phyloP scores from a whole-genome alignment of 208 protist species.

The Borovskyia barvae region DNA sequence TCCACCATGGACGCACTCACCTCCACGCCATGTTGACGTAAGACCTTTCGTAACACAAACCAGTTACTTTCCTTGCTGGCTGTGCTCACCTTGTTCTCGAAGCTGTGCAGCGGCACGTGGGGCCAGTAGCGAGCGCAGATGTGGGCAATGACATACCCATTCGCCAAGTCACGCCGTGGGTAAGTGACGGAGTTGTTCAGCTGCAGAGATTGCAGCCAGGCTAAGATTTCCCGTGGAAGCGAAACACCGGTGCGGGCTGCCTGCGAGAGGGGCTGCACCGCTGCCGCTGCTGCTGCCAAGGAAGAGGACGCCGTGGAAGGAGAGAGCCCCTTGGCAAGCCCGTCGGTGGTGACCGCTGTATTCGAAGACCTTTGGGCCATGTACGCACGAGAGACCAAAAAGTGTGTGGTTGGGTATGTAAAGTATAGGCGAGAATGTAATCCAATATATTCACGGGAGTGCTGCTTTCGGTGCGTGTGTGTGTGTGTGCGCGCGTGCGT shows the following conservation, averaged over 20 bases:
- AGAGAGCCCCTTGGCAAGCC: neutral
- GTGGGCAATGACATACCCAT: constrained; percentile 91
- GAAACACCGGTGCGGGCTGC: constrained; percentile 11
- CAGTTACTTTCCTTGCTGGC: constrained; percentile 90
- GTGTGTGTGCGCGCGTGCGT: too few relatives aligned
- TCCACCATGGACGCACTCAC: constrained; percentile 75
- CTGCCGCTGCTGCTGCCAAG: neutral
- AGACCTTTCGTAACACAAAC: constrained; percentile 66
- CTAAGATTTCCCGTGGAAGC: constrained; percentile 84
- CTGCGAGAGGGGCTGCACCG: neutral
- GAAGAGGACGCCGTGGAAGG: neutral
- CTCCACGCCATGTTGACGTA: constrained; percentile 54
- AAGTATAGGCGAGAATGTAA: too few relatives aligned
- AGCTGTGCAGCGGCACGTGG: constrained; percentile 90
- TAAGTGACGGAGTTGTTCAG: constrained; percentile 76
- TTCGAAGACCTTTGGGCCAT: neutral
- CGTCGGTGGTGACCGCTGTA: neutral
- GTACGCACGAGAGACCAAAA: neutral
- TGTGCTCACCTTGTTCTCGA: constrained; percentile 71
- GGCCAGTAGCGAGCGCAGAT: constrained; percentile 93
- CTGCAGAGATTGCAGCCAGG: constrained; percentile 90
- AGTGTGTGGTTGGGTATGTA: too few relatives aligned
- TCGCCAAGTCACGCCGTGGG: constrained; percentile 88
- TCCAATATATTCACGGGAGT: too few relatives aligned
- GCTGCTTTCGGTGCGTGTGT: too few relatives aligned